Evolutionary conservation across 257 asterid species (phyloP).

Genomic region (Nicotiana otophora): DNA sequence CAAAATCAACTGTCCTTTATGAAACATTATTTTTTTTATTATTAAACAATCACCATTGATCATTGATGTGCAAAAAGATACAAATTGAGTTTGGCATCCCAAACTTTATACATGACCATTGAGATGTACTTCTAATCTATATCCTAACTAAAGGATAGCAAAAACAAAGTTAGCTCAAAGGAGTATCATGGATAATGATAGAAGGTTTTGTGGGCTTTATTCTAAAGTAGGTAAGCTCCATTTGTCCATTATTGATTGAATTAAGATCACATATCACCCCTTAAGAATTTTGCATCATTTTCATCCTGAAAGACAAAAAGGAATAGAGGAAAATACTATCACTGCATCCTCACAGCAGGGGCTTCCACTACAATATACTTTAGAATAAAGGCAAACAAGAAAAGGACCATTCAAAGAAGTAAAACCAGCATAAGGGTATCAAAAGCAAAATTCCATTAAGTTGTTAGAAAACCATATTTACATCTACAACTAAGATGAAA

Average conservation of each 20-base stretch:
- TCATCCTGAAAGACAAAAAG: not conserved
- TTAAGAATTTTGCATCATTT: not conserved
- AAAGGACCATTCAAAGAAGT: not conserved
- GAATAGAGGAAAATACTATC: not conserved
- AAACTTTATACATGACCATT: too few relatives aligned
- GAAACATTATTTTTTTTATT: not conserved
- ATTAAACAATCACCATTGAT: too few relatives aligned
- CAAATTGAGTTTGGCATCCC: too few relatives aligned
- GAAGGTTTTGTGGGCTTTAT: too few relatives aligned
- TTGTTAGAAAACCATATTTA: conserved; percentile 7
- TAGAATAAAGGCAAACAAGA: not conserved
- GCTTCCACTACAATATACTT: not conserved
- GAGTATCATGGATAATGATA: too few relatives aligned
- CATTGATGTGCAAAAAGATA: too few relatives aligned
- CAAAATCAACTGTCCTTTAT: not conserved
- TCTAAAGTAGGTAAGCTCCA: too few relatives aligned
- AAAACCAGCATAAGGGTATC: not conserved
- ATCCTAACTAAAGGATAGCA: too few relatives aligned
- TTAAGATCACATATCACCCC: not conserved
- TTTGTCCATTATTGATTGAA: not conserved
- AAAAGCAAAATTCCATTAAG: conserved; percentile 1
- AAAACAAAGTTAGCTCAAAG: too few relatives aligned
- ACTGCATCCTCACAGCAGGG: not conserved
- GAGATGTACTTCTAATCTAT: too few relatives aligned
- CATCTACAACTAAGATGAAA: conserved; percentile 5